Conservation (phyloP, 2,329 filamentous ascomycete genomes). For the Sclerotinia trifoliorum region DNA sequence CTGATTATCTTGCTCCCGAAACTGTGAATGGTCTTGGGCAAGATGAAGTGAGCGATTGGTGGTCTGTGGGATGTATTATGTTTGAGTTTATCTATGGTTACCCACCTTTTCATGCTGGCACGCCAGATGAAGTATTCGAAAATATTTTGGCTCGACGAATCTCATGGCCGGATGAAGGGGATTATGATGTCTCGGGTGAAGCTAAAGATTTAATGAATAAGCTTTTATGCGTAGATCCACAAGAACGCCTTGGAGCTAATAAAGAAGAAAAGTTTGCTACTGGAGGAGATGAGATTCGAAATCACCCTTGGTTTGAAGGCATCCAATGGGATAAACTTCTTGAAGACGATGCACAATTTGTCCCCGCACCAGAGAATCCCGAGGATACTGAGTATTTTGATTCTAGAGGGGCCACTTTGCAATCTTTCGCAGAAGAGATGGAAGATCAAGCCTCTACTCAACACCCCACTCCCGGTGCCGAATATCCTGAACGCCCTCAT, state of each 20-base stretch:
- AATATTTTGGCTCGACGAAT: slow-evolving; percentile 91
- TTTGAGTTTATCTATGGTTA: slow-evolving; percentile 95
- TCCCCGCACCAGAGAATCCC: slow-evolving; percentile 86
- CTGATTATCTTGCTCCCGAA: slow-evolving; percentile 94
- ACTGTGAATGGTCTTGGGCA: slow-evolving; percentile 94
- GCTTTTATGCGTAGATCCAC: slow-evolving; percentile 80
- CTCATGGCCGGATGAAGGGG: slow-evolving; percentile 84
- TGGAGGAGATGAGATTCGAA: slow-evolving; percentile 88
- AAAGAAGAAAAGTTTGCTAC: slow-evolving; percentile 75
- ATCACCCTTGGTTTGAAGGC: slow-evolving; percentile 82
- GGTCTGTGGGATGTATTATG: slow-evolving; percentile 97
- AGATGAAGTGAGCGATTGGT: slow-evolving; percentile 99
- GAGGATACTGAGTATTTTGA: slow-evolving; percentile 99
- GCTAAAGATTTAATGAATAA: slow-evolving; percentile 94
- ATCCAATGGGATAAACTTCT: slow-evolving; percentile 87
- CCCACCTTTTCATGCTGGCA: slow-evolving; percentile 87
- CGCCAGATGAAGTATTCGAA: slow-evolving; percentile 92
- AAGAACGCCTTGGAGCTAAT: slow-evolving; percentile 81
- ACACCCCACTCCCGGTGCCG: slow-evolving; percentile 64
- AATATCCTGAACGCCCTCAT: slow-evolving; percentile 87
- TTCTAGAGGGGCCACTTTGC: slow-evolving; percentile 81
- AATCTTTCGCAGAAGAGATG: slow-evolving; percentile 90
- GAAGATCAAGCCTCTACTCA: slow-evolving; percentile 83
- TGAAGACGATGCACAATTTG: slow-evolving; percentile 95
- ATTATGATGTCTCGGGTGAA: slow-evolving; percentile 77